Evolutionary conservation across 176 grass and related monocot genomes (phyloP).

Genomic region (Oryza nivara): DNA sequence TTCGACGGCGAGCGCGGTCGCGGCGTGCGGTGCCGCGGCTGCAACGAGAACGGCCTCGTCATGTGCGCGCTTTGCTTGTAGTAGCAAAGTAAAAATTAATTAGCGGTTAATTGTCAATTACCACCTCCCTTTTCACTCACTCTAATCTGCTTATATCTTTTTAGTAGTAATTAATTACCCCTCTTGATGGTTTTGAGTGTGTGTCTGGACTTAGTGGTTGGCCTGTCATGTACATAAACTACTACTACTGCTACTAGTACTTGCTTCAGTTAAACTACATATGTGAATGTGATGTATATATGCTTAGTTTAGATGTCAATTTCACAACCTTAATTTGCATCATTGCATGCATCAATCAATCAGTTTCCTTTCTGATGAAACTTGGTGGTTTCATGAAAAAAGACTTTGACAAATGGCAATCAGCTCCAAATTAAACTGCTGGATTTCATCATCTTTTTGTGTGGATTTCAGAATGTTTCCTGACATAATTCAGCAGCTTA

Average conservation of each 20-base stretch:
- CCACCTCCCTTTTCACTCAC: neutral
- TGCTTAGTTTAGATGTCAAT: slow-evolving; percentile 43
- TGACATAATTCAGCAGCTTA: neutral
- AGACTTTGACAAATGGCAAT: neutral
- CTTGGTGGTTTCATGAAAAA: neutral
- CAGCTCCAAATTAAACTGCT: neutral
- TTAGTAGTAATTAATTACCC: neutral
- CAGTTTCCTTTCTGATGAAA: slow-evolving; percentile 19
- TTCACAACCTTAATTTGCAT: slow-evolving; percentile 14
- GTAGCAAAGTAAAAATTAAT: slow-evolving; percentile 37
- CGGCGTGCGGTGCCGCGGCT: slow-evolving; percentile 48
- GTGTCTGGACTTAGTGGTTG: slow-evolving; percentile 27
- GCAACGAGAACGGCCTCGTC: slow-evolving; percentile 85
- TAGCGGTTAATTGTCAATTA: slow-evolving; percentile 22
- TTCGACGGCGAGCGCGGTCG: slow-evolving; percentile 38
- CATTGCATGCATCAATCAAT: slow-evolving; percentile 32
- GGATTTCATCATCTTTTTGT: neutral
- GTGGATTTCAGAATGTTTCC: slow-evolving; percentile 9
- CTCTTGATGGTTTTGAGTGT: slow-evolving; percentile 1
- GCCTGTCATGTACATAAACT: slow-evolving; percentile 38
- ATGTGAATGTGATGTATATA: slow-evolving; percentile 27
- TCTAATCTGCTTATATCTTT: neutral
- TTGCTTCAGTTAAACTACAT: neutral
- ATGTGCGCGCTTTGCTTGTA: slow-evolving; percentile 59
- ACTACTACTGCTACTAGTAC: slow-evolving; percentile 7